Conservation (phyloP, 306 rosid species). For the Morella rubra region DNA sequence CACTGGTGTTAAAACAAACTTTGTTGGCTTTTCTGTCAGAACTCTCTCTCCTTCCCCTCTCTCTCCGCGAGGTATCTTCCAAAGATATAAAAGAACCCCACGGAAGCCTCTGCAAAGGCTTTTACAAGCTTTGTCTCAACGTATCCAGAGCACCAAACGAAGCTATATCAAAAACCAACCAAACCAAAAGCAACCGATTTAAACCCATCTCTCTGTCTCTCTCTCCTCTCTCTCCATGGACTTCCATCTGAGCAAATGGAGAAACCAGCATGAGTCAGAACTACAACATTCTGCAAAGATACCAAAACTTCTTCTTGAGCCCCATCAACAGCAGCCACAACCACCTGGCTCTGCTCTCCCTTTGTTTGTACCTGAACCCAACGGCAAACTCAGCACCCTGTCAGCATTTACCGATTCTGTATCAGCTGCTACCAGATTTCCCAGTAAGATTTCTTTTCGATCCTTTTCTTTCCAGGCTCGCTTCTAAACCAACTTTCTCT, state of each 20-base stretch:
- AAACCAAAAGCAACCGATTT: slow-evolving; percentile 19
- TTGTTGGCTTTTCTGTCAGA: slow-evolving; percentile 82
- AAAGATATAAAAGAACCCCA: slow-evolving; percentile 44
- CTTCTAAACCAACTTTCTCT: slow-evolving; percentile 9
- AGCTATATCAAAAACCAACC: slow-evolving; percentile 16
- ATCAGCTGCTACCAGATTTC: neutral
- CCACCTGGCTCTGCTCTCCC: slow-evolving; percentile 60
- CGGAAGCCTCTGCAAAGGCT: slow-evolving; percentile 39
- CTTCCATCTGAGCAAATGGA: slow-evolving; percentile 86
- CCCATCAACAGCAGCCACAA: slow-evolving; percentile 51
- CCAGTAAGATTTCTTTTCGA: neutral
- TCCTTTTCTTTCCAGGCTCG: slow-evolving; percentile 26
- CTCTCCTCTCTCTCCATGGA: slow-evolving; percentile 65
- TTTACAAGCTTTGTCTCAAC: slow-evolving; percentile 46
- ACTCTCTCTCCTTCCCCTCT: neutral
- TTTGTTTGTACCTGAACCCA: slow-evolving; percentile 64
- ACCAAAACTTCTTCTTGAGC: slow-evolving; percentile 64
- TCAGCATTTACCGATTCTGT: slow-evolving; percentile 50
- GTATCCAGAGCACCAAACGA: slow-evolving; percentile 29
- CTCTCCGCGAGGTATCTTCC: slow-evolving; percentile 41
- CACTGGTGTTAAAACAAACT: slow-evolving; percentile 62
- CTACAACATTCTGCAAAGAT: slow-evolving; percentile 71
- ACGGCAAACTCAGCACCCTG: slow-evolving; percentile 50
- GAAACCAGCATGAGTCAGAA: slow-evolving; percentile 86
- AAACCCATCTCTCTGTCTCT: neutral